A percentile compares a stretch with the other conserved stretches of the same genome.
Conservation (phyloP, 2,329 filamentous ascomycete genomes). For the Nemania abortiva region DNA sequence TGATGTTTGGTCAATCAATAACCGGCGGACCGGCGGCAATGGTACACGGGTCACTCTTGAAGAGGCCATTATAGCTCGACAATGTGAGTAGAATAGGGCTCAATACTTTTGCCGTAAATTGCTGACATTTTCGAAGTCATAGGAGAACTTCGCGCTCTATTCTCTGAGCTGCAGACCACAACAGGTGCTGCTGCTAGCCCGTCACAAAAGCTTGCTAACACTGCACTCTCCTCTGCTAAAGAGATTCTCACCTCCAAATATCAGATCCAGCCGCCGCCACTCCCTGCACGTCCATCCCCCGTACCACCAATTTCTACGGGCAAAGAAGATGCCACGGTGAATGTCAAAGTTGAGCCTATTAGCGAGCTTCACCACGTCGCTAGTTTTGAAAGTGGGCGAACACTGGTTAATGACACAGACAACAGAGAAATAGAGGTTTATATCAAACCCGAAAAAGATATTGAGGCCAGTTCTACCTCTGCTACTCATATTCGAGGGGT, state of each 20-base stretch:
- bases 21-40: slow-evolving; percentile 80
- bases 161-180: slow-evolving; percentile 76
- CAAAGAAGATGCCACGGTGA: slow-evolving; percentile 54
- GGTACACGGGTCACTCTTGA: slow-evolving; percentile 62
- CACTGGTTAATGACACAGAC: slow-evolving; percentile 61
- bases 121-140: slow-evolving; percentile 68
- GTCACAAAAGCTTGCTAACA: slow-evolving; percentile 80
- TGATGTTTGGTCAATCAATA: slow-evolving; percentile 70
- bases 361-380: slow-evolving; percentile 55
- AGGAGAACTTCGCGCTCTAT: slow-evolving; percentile 77
- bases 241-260: slow-evolving; percentile 46
- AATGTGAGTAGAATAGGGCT: slow-evolving; percentile 70
- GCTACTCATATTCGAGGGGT: slow-evolving; percentile 2
- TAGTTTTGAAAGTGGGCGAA: slow-evolving; percentile 65
- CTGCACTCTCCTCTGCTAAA: slow-evolving; percentile 74
- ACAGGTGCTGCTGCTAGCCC: slow-evolving; percentile 74
- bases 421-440: slow-evolving; percentile 52
- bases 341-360: slow-evolving; percentile 50
- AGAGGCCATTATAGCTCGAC: slow-evolving; percentile 75
- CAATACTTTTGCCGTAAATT: not conserved
- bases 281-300: slow-evolving; percentile 63
- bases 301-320: slow-evolving; percentile 50
- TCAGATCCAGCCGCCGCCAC: slow-evolving; percentile 57
- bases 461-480: not conserved
- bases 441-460: slow-evolving; percentile 33